A percentile compares a stretch with the other conserved stretches of the same genome.
These are phyloP conservation scores for Maudiozyma barnettii DNA, from an alignment of 805 yeast species.

Conservation along the genomic window DNA sequence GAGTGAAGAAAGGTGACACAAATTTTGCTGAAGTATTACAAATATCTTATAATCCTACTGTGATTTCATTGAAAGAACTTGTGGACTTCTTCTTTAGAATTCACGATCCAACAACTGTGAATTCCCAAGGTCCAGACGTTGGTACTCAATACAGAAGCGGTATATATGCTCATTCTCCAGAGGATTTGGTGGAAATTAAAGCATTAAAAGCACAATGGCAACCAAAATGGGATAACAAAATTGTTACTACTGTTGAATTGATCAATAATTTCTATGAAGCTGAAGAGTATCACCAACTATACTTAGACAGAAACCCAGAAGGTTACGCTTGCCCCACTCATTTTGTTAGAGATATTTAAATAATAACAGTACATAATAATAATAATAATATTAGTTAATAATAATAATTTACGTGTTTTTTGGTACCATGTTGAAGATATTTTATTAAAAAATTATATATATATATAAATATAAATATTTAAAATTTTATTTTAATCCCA, in stretches of 20 bases:
- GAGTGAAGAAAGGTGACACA: conserved; percentile 72
- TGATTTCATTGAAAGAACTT: conserved; percentile 49
- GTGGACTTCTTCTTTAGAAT: conserved; percentile 79
- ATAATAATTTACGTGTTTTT: background rate
- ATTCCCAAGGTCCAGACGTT: conserved; percentile 76
- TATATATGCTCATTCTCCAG: conserved; percentile 51
- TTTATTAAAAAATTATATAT: background rate
- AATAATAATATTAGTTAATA: too few relatives aligned
- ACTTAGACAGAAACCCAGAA: conserved; percentile 66
- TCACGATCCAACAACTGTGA: conserved; percentile 86
- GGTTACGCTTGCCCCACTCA: conserved; percentile 93
- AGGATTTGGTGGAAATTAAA: conserved; percentile 36
- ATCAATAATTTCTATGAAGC: conserved; percentile 76
- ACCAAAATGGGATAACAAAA: conserved; percentile 56
- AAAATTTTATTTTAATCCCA: background rate
- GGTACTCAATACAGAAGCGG: conserved; percentile 91
- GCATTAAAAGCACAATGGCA: conserved; percentile 47
- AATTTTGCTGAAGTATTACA: conserved; percentile 75
- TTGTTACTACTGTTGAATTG: conserved; percentile 64
- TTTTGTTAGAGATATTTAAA: conserved; percentile 47
- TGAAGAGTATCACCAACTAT: conserved; percentile 88
- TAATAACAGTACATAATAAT: background rate
- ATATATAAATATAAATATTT: background rate
- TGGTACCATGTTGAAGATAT: conserved; percentile 1
- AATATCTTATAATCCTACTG: conserved; percentile 65